Percentiles rank a stretch among this genome's conserved stretches.
Evolutionary conservation across 2,329 filamentous ascomycete genomes (phyloP).

Genomic region (Colletotrichum cuscutae): DNA sequence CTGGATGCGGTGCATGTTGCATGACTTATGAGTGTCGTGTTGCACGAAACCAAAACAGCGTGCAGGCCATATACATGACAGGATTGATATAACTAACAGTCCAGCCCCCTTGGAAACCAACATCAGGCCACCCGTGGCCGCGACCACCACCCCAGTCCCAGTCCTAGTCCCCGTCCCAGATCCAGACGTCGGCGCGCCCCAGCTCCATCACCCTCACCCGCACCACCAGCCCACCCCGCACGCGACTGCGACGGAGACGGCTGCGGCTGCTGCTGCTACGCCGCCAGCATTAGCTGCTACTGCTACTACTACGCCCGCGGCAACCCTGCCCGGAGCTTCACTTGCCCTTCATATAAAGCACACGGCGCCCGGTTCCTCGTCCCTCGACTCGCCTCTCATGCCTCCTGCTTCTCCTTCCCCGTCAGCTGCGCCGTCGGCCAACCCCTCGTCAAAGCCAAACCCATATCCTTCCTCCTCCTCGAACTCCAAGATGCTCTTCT

Average conservation of each 20-base stretch:
- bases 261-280: constrained; percentile 32
- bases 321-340: constrained; percentile 26
- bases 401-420: constrained; percentile 2
- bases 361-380: not conserved
- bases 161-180: constrained; percentile 9
- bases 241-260: constrained; percentile 9
- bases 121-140: constrained; percentile 33
- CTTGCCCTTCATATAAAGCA: constrained; percentile 22
- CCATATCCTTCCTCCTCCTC: constrained; percentile 29
- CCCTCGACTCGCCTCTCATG: constrained; percentile 14
- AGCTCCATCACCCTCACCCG: constrained; percentile 12
- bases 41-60: constrained; percentile 9
- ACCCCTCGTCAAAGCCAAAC: constrained; percentile 14
- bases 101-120: constrained; percentile 30
- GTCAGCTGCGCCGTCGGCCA: constrained; percentile 22
- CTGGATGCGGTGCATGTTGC: constrained; percentile 10
- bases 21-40: constrained; percentile 8
- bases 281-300: constrained; percentile 30
- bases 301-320: constrained; percentile 1
- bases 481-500: constrained; percentile 63
- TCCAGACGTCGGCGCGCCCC: constrained; percentile 28
- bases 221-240: constrained; percentile 33
- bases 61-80: constrained; percentile 13
- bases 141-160: constrained; percentile 20
- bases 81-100: constrained; percentile 26